phyloP scores from a whole-genome alignment of 495 filamentous ascomycete genomes.

The Bryoglossum gracile region DNA sequence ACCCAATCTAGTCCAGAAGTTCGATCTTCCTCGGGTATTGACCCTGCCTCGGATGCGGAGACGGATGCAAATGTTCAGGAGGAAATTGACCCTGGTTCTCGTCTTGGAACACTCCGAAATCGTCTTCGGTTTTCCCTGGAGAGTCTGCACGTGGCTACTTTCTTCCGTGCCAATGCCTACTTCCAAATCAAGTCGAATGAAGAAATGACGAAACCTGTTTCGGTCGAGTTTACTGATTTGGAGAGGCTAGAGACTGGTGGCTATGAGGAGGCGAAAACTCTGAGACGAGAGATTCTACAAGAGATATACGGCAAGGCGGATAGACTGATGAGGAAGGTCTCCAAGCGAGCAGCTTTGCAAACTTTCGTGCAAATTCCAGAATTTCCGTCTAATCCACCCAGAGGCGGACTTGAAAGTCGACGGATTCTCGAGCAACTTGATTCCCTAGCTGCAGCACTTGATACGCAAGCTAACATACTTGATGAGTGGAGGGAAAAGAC shows the following conservation, averaged over 20 bases:
- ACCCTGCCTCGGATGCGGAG: constrained; percentile 19
- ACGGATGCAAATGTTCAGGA: too few species aligned
- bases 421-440: constrained; percentile 49
- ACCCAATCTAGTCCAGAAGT: constrained; percentile 1
- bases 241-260: constrained; percentile 61
- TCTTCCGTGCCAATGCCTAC: constrained; percentile 77
- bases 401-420: constrained; percentile 57
- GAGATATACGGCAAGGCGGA: constrained; percentile 28
- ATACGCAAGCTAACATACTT: constrained; percentile 61
- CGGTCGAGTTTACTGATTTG: constrained; percentile 55
- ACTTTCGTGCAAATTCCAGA: constrained; percentile 58
- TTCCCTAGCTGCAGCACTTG: constrained; percentile 47
- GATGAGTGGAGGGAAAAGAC: constrained; percentile 66
- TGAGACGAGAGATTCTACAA: constrained; percentile 68
- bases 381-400: constrained; percentile 37
- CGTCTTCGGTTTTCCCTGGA: constrained; percentile 66
- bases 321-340: constrained; percentile 42
- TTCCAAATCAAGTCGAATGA: constrained; percentile 72
- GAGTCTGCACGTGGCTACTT: constrained; percentile 71
- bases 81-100: constrained; percentile 25
- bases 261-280: constrained; percentile 68
- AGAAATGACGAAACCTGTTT: constrained; percentile 52
- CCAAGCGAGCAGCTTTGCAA: constrained; percentile 37
- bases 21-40: neutral
- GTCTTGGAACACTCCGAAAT: constrained; percentile 52